Base-by-base conservation (phyloP, 2,329 filamentous ascomycete species). In the Cercospora sp. region DNA sequence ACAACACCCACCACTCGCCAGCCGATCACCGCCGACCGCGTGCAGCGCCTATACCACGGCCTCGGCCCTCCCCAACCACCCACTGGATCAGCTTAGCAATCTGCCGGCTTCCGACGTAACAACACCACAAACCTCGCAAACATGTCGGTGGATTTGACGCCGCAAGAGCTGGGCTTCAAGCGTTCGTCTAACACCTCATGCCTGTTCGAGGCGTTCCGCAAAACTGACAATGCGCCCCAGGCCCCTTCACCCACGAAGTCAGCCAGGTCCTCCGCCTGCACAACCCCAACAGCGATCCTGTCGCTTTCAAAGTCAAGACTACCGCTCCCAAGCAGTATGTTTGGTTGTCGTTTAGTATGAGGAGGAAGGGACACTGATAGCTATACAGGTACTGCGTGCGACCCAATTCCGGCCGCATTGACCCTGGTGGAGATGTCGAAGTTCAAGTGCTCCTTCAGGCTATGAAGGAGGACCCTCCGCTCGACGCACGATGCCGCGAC, bases 301-400 rank as follows among this genome's bases (percentile, higher is more conserved):
- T 90, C 66, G 87, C 87, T 30, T 90, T 90, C 82, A 90, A 90
- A 82, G 95, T 99, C 81, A 99, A 99, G 89, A 99, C 95, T 60
- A 99, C 95, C 71, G 95, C 95, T 60, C 95, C 95, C 36, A 98
- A 98, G 84, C 95, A 98, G 94, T 99, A 91, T 78, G 91, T 81
- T 33, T 26, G 13, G 9, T 23, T 45, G 7, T n/a, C 60, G 8
- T 7, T 36, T 18, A n/a, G 20, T 28, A n/a, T 12, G 18, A 13
- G 45, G 72, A 23, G 60, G 9, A 53, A 16, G 16, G 23, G 62
- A 51, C 7, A 55, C 66, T 70, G 64, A 68, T 60, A 23, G 28
- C 36, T 28, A 31, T 36, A 53, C 60, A 97, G 94, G 85, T 99
- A 99, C 84, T 98, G 95, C 80, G 94, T 98, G 67, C 90, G 95